These are phyloP conservation scores for Biscutella laevigata DNA, from an alignment of 441 rosid genomes.

Conservation along the genomic window DNA sequence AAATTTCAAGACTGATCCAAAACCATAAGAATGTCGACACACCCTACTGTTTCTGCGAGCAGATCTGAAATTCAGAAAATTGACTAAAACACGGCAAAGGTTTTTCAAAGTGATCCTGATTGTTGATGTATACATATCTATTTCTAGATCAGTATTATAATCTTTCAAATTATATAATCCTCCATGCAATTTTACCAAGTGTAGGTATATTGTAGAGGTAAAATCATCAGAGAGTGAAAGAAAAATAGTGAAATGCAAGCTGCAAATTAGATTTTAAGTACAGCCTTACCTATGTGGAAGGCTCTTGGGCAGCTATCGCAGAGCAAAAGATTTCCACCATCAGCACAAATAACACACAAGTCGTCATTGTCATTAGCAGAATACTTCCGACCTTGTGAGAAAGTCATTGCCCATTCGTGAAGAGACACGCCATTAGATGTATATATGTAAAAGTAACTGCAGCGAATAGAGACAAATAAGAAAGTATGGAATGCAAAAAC, in stretches of 20 bases:
- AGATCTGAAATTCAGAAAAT: not conserved
- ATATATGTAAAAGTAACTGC: slow-evolving; percentile 86
- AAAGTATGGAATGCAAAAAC: not conserved
- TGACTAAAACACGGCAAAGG: not conserved
- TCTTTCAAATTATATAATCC: slow-evolving; percentile 1
- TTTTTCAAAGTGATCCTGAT: slow-evolving; percentile 8
- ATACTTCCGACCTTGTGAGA: slow-evolving; percentile 62
- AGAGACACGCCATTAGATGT: slow-evolving; percentile 92
- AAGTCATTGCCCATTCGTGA: slow-evolving; percentile 84
- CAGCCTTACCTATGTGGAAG: slow-evolving; percentile 71
- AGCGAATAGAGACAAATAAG: slow-evolving; percentile 25
- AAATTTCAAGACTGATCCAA: slow-evolving; percentile 7
- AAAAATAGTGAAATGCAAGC: slow-evolving; percentile 8
- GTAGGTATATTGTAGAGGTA: not conserved
- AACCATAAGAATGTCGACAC: slow-evolving; percentile 10
- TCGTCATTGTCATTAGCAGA: slow-evolving; percentile 71
- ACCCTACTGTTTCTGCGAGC: slow-evolving; percentile 4
- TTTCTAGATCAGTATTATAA: not conserved
- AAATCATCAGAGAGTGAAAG: not conserved
- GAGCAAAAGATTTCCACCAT: slow-evolving; percentile 64
- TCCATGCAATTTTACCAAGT: not conserved
- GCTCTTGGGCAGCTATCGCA: slow-evolving; percentile 96
- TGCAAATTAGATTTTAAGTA: slow-evolving; percentile 9
- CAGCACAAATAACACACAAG: slow-evolving; percentile 74
- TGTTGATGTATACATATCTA: not conserved